Evolutionary conservation across 2,329 filamentous ascomycete genomes (phyloP).

Genomic region (Septoria linicola): DNA sequence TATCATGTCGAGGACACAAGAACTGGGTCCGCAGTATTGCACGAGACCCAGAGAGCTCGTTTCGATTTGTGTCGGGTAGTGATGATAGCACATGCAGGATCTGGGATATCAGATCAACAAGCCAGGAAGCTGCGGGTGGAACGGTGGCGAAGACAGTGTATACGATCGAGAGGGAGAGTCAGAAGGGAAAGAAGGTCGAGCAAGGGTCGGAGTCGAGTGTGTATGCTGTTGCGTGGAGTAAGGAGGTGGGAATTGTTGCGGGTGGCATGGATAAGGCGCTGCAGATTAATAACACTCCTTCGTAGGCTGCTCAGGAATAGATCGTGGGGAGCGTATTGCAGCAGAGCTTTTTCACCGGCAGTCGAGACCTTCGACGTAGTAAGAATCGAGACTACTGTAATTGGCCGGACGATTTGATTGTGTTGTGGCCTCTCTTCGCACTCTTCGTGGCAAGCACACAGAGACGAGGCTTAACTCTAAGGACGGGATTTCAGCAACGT

Average conservation of each 20-base stretch:
- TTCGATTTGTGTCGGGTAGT: slow-evolving; percentile 76
- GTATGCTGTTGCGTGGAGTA: slow-evolving; percentile 83
- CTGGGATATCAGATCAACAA: slow-evolving; percentile 82
- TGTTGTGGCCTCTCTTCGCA: too few relatives aligned
- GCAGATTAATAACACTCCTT: slow-evolving; percentile 71
- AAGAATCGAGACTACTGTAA: too few relatives aligned
- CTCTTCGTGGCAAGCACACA: too few relatives aligned
- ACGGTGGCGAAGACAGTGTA: slow-evolving; percentile 67
- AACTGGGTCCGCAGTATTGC: slow-evolving; percentile 67
- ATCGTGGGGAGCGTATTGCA: too few relatives aligned
- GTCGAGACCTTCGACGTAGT: too few relatives aligned
- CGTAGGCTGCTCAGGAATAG: background rate
- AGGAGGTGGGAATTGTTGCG: slow-evolving; percentile 82
- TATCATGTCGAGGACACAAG: slow-evolving; percentile 87
- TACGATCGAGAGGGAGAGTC: slow-evolving; percentile 74
- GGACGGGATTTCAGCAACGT: too few relatives aligned
- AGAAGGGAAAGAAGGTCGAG: slow-evolving; percentile 61
- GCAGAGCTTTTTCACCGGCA: too few relatives aligned
- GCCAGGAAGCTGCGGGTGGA: slow-evolving; percentile 46
- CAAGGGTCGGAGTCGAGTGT: slow-evolving; percentile 83
- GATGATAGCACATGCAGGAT: slow-evolving; percentile 91
- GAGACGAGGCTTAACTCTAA: too few relatives aligned
- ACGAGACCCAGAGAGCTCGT: slow-evolving; percentile 65
- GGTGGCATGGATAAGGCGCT: slow-evolving; percentile 91
- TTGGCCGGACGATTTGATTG: too few relatives aligned